These are phyloP conservation scores for Fusarium irregulare DNA, from an alignment of 2,329 filamentous ascomycete species.

Conservation along the genomic window DNA sequence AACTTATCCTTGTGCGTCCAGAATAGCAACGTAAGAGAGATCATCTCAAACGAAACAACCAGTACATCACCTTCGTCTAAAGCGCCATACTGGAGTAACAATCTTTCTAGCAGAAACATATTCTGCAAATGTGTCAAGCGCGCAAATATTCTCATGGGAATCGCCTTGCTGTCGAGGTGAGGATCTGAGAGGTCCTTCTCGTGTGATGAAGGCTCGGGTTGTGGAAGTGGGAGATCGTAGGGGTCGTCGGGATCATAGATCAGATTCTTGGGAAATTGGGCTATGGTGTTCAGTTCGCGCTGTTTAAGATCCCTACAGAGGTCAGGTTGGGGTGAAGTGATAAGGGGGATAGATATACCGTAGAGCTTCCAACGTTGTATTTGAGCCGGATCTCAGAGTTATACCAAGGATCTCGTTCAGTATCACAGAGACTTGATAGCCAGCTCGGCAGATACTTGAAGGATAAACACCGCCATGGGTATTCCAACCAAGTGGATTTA, in stretches of 20 bases:
- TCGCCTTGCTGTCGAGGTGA: neutral
- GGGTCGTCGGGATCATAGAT: neutral
- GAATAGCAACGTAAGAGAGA: neutral
- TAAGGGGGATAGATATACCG: neutral
- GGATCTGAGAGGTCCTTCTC: constrained; percentile 6
- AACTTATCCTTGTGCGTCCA: constrained; percentile 23
- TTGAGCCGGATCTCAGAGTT: neutral
- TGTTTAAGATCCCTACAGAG: neutral
- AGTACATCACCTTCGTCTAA: neutral
- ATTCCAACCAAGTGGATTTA: neutral
- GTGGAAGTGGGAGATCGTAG: neutral
- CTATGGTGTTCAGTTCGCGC: neutral
- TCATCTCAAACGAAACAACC: constrained; percentile 17
- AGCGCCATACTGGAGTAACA: neutral
- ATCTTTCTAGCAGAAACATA: constrained; percentile 16
- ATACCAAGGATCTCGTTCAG: neutral
- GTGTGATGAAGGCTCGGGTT: fast-evolving
- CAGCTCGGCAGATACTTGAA: neutral
- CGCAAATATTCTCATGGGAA: neutral
- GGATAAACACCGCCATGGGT: neutral
- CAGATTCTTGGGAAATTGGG: neutral
- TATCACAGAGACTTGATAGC: neutral
- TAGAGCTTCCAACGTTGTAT: neutral
- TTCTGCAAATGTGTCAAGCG: constrained; percentile 13
- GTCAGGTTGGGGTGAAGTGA: no score